Conservation (phyloP, 192 early-diverging fungal species). For the Borealophlyctis nickersoniae region DNA sequence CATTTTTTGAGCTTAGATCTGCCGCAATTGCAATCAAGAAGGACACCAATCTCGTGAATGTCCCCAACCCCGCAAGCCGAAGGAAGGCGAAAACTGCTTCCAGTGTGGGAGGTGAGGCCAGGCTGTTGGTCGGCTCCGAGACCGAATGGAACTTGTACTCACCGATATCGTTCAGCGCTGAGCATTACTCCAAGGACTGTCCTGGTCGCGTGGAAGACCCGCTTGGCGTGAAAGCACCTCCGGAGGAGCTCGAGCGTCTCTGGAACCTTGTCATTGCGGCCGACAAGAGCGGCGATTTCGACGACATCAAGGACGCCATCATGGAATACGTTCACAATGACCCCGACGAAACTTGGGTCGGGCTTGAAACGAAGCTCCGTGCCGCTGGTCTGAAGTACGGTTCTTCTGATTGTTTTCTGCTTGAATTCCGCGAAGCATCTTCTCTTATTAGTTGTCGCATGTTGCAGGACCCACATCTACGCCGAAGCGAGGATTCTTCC, state of each 20-base stretch:
- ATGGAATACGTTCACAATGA: slow-evolving; percentile 4
- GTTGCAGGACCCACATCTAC: slow-evolving; percentile 12
- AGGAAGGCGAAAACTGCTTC: slow-evolving; percentile 9
- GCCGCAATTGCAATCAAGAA: slow-evolving; percentile 11
- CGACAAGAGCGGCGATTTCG: slow-evolving; percentile 14
- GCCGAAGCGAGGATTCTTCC: slow-evolving; percentile 15
- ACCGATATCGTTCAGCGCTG: not conserved
- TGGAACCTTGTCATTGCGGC: slow-evolving; percentile 1
- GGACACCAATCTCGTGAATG: slow-evolving; percentile 17
- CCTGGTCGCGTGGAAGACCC: not conserved
- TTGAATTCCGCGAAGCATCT: not conserved
- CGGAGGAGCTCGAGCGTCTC: not conserved
- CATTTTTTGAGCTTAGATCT: not conserved
- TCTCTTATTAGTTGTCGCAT: not conserved
- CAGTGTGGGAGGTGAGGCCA: slow-evolving; percentile 12
- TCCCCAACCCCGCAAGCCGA: slow-evolving; percentile 12
- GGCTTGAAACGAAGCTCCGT: slow-evolving; percentile 8
- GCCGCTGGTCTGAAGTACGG: slow-evolving; percentile 8
- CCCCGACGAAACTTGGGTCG: slow-evolving; percentile 8
- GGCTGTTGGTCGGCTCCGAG: not conserved
- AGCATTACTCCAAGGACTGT: slow-evolving; percentile 15
- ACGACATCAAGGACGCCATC: slow-evolving; percentile 14
- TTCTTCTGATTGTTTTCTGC: not conserved
- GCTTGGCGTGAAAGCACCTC: slow-evolving; percentile 1
- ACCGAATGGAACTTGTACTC: not conserved